Conservation (phyloP, 805 yeast species). For the Clavispora fructus region DNA sequence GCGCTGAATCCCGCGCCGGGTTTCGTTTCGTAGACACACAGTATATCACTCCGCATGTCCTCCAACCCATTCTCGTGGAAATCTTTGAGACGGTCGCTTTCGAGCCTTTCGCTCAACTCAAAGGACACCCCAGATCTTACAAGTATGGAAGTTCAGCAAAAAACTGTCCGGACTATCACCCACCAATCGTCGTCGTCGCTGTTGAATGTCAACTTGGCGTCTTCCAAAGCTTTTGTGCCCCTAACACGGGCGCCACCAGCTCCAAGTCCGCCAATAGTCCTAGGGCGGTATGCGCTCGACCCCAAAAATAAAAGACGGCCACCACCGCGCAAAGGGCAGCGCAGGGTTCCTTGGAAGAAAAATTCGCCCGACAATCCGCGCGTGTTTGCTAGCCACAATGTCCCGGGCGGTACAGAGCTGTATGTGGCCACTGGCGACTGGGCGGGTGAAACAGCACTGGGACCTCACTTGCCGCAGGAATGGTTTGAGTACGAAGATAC, state of each 20-base stretch:
- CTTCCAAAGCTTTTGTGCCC: background rate
- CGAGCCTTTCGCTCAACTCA: background rate
- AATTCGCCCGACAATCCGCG: background rate
- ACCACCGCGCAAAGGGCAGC: background rate
- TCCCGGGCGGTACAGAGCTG: background rate
- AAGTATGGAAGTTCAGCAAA: background rate
- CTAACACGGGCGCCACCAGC: background rate
- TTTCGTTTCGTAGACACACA: too few relatives aligned
- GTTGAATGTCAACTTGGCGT: background rate
- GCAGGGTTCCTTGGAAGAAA: background rate
- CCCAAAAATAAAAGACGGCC: background rate
- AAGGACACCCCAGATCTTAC: background rate
- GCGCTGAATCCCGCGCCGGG: too few relatives aligned
- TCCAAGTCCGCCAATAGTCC: background rate
- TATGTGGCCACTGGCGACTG: background rate
- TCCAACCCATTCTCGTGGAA: background rate
- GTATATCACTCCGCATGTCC: background rate
- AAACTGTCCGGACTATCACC: background rate
- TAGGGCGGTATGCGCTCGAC: background rate
- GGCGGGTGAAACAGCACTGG: background rate
- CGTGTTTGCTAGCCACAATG: background rate
- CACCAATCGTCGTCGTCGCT: slow-evolving; percentile 1
- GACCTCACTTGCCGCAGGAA: background rate
- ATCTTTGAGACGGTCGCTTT: background rate
- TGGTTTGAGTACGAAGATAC: background rate